phyloP scores from a whole-genome alignment of 495 filamentous ascomycete species.

The Glarea lozoyensis region DNA sequence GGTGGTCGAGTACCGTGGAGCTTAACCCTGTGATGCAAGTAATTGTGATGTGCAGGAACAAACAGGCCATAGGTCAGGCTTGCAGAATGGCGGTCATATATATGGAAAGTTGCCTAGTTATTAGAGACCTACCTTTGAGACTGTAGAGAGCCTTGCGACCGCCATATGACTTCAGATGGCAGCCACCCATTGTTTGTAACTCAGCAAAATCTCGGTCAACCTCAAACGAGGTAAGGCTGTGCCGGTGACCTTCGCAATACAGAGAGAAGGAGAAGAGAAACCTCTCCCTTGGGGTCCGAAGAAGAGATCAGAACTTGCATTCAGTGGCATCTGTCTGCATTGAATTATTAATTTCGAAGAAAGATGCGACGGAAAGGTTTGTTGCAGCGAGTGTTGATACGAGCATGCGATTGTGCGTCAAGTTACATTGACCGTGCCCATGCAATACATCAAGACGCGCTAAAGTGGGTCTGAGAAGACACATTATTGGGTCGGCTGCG shows the following conservation, averaged over 20 bases:
- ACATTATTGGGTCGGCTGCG: too few species aligned
- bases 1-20: not conserved
- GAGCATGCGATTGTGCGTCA: too few species aligned
- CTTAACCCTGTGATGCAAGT: conserved; percentile 10
- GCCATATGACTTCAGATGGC: conserved; percentile 7
- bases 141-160: conserved; percentile 10
- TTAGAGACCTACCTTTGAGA: conserved; percentile 19
- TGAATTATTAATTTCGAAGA: too few species aligned
- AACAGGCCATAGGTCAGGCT: conserved; percentile 8
- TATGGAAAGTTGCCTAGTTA: conserved; percentile 20
- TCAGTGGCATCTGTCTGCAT: too few species aligned
- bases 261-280: not conserved
- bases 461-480: too few species aligned
- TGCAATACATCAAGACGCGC: too few species aligned
- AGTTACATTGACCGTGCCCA: too few species aligned
- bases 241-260: not conserved
- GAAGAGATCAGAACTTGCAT: too few species aligned
- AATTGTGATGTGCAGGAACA: conserved; percentile 8
- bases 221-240: not conserved
- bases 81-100: conserved; percentile 9
- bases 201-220: not conserved
- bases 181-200: not conserved
- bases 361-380: too few species aligned
- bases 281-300: too few species aligned
- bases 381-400: too few species aligned